phyloP scores from a whole-genome alignment of 2,329 filamentous ascomycete genomes.

The Alternaria arbusti region DNA sequence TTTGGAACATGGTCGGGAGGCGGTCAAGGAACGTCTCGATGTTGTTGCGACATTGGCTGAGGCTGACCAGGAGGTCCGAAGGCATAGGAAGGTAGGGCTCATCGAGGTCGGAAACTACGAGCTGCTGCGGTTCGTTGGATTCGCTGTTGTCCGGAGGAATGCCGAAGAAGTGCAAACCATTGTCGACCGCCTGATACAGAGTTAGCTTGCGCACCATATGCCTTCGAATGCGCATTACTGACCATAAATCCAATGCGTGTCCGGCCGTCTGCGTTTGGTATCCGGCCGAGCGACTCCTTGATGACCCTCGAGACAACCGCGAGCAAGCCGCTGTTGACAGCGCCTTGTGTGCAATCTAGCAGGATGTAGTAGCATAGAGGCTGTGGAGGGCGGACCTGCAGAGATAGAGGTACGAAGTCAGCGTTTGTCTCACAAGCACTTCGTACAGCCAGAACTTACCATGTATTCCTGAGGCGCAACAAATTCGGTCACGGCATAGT shows the following conservation, averaged over 20 bases:
- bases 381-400: conserved; percentile 79
- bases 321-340: conserved; percentile 80
- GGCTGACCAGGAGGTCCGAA: conserved; percentile 85
- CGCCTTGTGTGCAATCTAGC: conserved; percentile 57
- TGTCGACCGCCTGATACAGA: conserved; percentile 71
- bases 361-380: conserved; percentile 58
- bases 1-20: conserved; percentile 95
- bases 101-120: conserved; percentile 92
- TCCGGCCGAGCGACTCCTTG: conserved; percentile 90
- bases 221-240: background rate
- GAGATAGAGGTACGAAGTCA: background rate
- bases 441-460: conserved; percentile 54
- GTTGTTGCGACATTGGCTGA: conserved; percentile 87
- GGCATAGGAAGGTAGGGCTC: conserved; percentile 97
- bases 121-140: conserved; percentile 83
- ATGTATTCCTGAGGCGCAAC: conserved; percentile 99
- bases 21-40: conserved; percentile 90
- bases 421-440: background rate
- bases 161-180: conserved; percentile 93
- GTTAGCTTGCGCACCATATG: background rate
- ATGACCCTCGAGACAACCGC: conserved; percentile 94
- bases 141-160: conserved; percentile 89
- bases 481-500: conserved; percentile 96
- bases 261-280: conserved; percentile 95
- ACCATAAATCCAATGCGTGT: conserved; percentile 91